These are phyloP conservation scores for Raphanus sativus DNA, from an alignment of 345 rosid genomes.

Conservation along the genomic window DNA sequence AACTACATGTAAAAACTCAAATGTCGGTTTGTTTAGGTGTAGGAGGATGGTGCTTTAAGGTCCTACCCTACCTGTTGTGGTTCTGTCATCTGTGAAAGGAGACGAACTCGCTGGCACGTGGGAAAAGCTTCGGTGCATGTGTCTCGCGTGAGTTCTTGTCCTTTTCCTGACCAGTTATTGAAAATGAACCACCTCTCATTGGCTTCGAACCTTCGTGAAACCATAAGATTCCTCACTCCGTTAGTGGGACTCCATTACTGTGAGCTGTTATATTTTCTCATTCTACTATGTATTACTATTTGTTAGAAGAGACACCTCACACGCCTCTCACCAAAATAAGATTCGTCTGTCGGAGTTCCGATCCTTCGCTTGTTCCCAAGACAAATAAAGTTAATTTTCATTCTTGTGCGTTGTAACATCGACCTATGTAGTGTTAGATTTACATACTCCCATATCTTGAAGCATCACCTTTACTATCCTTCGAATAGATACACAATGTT, in stretches of 20 bases:
- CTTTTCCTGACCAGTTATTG: background rate
- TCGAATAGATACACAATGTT: background rate
- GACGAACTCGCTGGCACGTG: conserved; percentile 33
- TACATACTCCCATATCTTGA: conserved; percentile 1
- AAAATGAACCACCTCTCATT: conserved; percentile 10
- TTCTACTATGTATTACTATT: background rate
- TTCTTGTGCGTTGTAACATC: conserved; percentile 9
- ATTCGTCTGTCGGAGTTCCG: conserved; percentile 27
- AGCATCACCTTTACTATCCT: background rate
- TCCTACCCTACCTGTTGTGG: conserved; percentile 23
- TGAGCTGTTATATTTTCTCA: conserved; percentile 11
- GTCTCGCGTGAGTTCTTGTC: conserved; percentile 25
- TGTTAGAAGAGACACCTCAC: conserved; percentile 4
- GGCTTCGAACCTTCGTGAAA: conserved; percentile 27
- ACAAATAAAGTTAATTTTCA: conserved; percentile 27
- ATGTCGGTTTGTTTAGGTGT: conserved; percentile 14
- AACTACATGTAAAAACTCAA: background rate
- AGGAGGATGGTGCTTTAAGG: background rate
- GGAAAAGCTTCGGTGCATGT: conserved; percentile 33
- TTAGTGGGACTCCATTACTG: conserved; percentile 16
- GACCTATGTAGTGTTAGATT: conserved; percentile 10
- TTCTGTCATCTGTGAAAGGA: conserved; percentile 10
- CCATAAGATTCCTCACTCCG: conserved; percentile 22
- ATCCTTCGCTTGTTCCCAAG: conserved; percentile 35
- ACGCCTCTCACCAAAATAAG: conserved; percentile 29